Percentiles rank a stretch among this genome's conserved stretches.
Conservation (phyloP, 768 basidiomycete species). For the Strobilomyces confusus region DNA sequence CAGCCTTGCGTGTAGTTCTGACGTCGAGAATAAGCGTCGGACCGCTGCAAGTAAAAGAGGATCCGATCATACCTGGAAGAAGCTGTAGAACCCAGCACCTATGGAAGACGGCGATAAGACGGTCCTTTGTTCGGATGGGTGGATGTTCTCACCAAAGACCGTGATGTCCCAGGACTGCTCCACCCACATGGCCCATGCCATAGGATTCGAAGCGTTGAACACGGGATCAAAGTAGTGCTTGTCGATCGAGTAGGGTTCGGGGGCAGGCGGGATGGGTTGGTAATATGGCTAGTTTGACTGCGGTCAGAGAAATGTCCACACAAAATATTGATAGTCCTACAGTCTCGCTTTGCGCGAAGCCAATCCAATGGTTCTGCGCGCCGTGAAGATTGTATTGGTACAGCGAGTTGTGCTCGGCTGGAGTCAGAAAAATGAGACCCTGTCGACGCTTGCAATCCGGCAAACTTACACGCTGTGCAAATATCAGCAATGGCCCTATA, state of each 20-base stretch:
- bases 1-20: slow-evolving; percentile 43
- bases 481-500: slow-evolving; percentile 7
- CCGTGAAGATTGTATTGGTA: slow-evolving; percentile 47
- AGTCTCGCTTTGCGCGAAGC: slow-evolving; percentile 51
- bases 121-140: background rate
- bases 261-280: slow-evolving; percentile 43
- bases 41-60: background rate
- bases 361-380: slow-evolving; percentile 47
- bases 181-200: slow-evolving; percentile 44
- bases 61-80: slow-evolving; percentile 39
- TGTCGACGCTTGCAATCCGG: background rate
- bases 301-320: background rate
- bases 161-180: slow-evolving; percentile 39
- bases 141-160: slow-evolving; percentile 36
- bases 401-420: slow-evolving; percentile 44
- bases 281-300: slow-evolving; percentile 40
- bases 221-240: slow-evolving; percentile 37
- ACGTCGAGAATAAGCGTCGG: background rate
- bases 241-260: slow-evolving; percentile 38
- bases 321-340: slow-evolving; percentile 20
- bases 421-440: background rate
- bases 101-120: background rate
- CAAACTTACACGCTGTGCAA: slow-evolving; percentile 23
- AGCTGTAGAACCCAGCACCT: slow-evolving; percentile 51
- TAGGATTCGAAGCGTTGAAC: slow-evolving; percentile 27